A percentile compares a stretch with the other conserved stretches of the same genome.
phyloP scores from a whole-genome alignment of 106 monocot genomes.

The Agapanthus africanus region DNA sequence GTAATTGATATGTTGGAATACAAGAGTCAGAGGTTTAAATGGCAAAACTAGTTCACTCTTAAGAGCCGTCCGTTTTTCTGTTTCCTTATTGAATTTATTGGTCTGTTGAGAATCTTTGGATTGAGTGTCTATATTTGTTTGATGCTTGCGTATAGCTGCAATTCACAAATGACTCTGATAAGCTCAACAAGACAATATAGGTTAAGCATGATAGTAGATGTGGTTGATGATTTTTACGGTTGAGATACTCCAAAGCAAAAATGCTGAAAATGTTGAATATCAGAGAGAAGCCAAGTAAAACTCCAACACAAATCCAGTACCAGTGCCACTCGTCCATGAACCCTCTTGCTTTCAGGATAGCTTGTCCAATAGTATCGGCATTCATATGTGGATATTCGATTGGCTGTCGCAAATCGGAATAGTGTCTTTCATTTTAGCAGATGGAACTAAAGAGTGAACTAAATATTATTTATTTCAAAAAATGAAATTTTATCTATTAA shows the following conservation, averaged over 20 bases:
- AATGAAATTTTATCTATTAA: background rate
- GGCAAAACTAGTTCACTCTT: conserved; percentile 44
- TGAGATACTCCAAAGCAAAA: conserved; percentile 35
- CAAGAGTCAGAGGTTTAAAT: conserved; percentile 66
- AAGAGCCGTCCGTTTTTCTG: background rate
- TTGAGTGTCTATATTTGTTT: conserved; percentile 3
- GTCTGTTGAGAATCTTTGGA: conserved; percentile 16
- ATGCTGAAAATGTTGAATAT: conserved; percentile 46
- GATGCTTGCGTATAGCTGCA: conserved; percentile 41
- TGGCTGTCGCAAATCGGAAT: conserved; percentile 22
- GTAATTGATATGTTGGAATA: conserved; percentile 72
- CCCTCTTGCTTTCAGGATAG: conserved; percentile 43
- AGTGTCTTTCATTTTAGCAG: background rate
- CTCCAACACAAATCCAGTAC: conserved; percentile 44
- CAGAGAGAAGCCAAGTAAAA: conserved; percentile 30
- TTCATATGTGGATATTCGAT: conserved; percentile 9
- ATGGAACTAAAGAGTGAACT: background rate
- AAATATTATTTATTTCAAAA: background rate
- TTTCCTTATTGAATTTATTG: background rate
- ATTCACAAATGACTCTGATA: background rate
- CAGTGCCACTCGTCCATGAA: conserved; percentile 34
- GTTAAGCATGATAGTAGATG: background rate
- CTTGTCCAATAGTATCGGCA: conserved; percentile 32
- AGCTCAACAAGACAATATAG: background rate
- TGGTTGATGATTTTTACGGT: conserved; percentile 15